Conservation (phyloP, 2,329 filamentous ascomycete genomes). For the Camptophora hylomeconis region DNA sequence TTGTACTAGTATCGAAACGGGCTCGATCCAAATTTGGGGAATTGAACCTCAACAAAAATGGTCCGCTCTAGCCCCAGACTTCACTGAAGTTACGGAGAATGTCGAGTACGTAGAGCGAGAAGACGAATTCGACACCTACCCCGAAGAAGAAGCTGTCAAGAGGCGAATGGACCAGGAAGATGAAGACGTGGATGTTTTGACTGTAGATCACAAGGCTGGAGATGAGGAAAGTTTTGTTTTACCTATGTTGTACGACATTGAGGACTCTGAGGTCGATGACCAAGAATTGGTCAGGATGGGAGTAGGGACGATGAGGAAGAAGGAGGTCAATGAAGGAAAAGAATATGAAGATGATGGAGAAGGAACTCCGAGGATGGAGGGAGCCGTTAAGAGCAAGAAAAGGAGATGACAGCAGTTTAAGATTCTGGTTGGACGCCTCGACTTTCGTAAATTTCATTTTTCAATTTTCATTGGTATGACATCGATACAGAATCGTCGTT, state of each 20-base stretch:
- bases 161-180: constrained; percentile 82
- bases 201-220: constrained; percentile 52
- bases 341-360: constrained; percentile 51
- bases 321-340: constrained; percentile 63
- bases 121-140: constrained; percentile 94
- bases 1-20: constrained; percentile 83
- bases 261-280: constrained; percentile 90
- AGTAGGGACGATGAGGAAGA: constrained; percentile 71
- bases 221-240: constrained; percentile 61
- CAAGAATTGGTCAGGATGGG: constrained; percentile 54
- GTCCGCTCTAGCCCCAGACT: constrained; percentile 93
- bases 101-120: constrained; percentile 91
- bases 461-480: no score
- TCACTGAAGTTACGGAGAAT: constrained; percentile 95
- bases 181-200: constrained; percentile 82
- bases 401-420: no score
- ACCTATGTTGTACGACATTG: constrained; percentile 85
- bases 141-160: constrained; percentile 78
- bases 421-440: no score
- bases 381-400: not conserved
- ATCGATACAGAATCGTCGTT: no score
- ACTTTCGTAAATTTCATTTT: no score
- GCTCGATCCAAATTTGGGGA: constrained; percentile 90
- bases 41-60: constrained; percentile 91
- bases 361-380: constrained; percentile 6